Evolutionary conservation across 2,329 filamentous ascomycete species (phyloP).

Genomic region (Taxawa tesnikishii): DNA sequence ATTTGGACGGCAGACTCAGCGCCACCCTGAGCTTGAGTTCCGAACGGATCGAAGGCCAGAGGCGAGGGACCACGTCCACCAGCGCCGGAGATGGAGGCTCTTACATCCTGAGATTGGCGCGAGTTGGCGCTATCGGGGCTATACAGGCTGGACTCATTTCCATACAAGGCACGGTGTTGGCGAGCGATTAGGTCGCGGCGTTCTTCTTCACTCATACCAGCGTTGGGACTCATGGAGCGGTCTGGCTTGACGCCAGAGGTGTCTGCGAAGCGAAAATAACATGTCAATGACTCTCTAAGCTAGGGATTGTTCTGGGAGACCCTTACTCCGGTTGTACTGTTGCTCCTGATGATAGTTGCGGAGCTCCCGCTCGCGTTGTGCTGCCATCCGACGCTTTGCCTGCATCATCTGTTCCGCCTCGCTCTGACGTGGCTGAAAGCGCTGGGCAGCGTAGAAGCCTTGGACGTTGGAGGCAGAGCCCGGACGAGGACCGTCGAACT

Average conservation of each 20-base stretch:
- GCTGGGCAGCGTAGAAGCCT: slow-evolving; percentile 87
- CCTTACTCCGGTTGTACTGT: slow-evolving; percentile 99
- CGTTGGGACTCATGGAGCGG: slow-evolving; percentile 69
- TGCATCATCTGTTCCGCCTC: slow-evolving; percentile 98
- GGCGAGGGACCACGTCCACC: slow-evolving; percentile 68
- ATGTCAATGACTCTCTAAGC: slow-evolving; percentile 19
- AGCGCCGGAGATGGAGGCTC: slow-evolving; percentile 45
- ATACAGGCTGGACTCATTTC: slow-evolving; percentile 56
- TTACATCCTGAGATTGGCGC: slow-evolving; percentile 53
- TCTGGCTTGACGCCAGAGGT: slow-evolving; percentile 70
- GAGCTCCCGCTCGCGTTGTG: slow-evolving; percentile 96
- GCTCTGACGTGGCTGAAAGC: slow-evolving; percentile 75
- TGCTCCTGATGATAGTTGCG: slow-evolving; percentile 99
- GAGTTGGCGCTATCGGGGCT: slow-evolving; percentile 56
- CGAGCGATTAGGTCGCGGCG: slow-evolving; percentile 91
- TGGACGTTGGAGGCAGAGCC: slow-evolving; percentile 70
- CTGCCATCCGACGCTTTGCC: slow-evolving; percentile 97
- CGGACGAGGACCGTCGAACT: slow-evolving; percentile 66
- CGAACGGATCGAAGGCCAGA: slow-evolving; percentile 62
- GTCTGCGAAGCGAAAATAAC: slow-evolving; percentile 42
- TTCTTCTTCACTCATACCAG: slow-evolving; percentile 83
- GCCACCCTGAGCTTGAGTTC: slow-evolving; percentile 38
- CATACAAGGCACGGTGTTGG: slow-evolving; percentile 89
- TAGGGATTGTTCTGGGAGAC: slow-evolving; percentile 25
- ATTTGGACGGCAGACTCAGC: slow-evolving; percentile 41